Conservation (phyloP, 345 rosid genomes). For the Nephelium lappaceum region DNA sequence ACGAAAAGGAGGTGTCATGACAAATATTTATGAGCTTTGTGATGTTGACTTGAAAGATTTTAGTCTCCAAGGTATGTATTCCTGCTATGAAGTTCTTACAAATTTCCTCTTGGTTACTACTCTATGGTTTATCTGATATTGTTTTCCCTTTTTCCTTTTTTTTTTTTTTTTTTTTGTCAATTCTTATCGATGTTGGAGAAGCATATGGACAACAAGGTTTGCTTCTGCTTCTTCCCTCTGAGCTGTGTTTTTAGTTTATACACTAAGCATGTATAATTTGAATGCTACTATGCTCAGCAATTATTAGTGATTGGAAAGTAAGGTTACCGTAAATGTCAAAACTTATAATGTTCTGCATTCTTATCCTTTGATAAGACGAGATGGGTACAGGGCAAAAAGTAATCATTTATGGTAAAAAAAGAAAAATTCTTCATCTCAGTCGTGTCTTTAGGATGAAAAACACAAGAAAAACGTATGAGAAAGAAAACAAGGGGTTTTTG, state of each 20-base stretch:
- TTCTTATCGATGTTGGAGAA: constrained; percentile 39
- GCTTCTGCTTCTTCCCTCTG: constrained; percentile 14
- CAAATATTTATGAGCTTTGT: constrained; percentile 90
- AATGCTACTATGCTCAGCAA: not conserved
- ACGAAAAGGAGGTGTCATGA: constrained; percentile 81
- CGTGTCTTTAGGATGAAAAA: not conserved
- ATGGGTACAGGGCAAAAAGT: not conserved
- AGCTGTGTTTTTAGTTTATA: constrained; percentile 2
- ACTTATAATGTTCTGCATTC: not conserved
- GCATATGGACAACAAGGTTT: constrained; percentile 89
- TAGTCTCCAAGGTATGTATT: constrained; percentile 76
- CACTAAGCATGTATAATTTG: not conserved
- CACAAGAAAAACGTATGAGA: not conserved
- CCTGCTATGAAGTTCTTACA: constrained; percentile 8
- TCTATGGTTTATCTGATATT: constrained; percentile 29
- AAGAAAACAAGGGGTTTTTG: not conserved
- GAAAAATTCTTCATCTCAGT: not conserved
- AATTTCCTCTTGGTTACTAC: not conserved
- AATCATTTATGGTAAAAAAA: not conserved
- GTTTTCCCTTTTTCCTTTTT: constrained; percentile 32
- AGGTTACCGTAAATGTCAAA: constrained; percentile 1
- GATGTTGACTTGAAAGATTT: constrained; percentile 96
- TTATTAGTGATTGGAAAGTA: not conserved
- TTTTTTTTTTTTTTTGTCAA: constrained; percentile 30
- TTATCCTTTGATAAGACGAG: not conserved